A percentile compares a stretch with the other conserved stretches of the same genome.
Conservation (phyloP, 1,284 basidiomycete genomes). For the Cutaneotrichosporon dermatis region DNA sequence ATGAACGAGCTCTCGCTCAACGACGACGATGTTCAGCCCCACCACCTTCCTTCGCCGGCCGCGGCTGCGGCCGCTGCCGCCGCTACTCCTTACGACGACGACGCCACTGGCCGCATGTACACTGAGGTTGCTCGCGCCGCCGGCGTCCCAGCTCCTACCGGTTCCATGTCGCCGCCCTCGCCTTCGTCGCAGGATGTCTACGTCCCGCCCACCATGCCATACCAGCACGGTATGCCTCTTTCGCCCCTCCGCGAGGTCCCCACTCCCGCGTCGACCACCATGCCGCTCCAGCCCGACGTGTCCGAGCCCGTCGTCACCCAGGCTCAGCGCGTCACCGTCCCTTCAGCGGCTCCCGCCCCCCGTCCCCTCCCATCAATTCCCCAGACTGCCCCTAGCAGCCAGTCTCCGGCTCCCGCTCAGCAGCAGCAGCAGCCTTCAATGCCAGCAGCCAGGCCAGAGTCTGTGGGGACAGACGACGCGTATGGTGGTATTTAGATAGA, state of each 20-base stretch:
- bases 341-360: background rate
- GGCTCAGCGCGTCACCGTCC: background rate
- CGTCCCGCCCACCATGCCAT: constrained; percentile 29
- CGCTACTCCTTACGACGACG: constrained; percentile 20
- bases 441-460: too few relatives aligned
- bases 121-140: constrained; percentile 39
- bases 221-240: constrained; percentile 44
- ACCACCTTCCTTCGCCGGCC: background rate
- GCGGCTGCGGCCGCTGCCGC: background rate
- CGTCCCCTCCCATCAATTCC: constrained; percentile 1
- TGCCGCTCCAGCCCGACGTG: background rate
- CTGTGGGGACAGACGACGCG: constrained; percentile 28
- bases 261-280: constrained; percentile 22
- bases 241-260: constrained; percentile 41
- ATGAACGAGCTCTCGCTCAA: constrained; percentile 11
- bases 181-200: background rate
- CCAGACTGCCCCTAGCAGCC: background rate
- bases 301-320: background rate
- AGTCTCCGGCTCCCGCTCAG: too few relatives aligned
- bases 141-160: constrained; percentile 23
- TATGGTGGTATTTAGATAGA: constrained; percentile 40
- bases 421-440: too few relatives aligned
- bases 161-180: constrained; percentile 7
- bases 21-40: background rate
- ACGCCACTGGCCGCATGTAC: constrained; percentile 30